These are phyloP conservation scores for Linderina pennispora DNA, from an alignment of 192 early-diverging fungal species.

Conservation along the genomic window DNA sequence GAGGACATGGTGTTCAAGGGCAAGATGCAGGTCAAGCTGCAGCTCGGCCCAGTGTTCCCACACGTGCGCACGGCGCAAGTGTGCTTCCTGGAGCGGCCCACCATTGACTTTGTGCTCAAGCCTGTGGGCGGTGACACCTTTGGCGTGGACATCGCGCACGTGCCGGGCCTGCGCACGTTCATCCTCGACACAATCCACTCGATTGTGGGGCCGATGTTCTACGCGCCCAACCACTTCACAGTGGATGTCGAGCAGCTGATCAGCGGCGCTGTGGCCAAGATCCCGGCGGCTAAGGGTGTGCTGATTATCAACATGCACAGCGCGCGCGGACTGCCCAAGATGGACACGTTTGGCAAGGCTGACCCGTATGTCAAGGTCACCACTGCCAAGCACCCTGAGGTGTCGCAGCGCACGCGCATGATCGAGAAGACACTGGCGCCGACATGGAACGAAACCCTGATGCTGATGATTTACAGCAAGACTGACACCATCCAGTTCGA, in stretches of 20 bases:
- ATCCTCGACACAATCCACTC: constrained; percentile 67
- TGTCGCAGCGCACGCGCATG: constrained; percentile 53
- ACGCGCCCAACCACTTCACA: constrained; percentile 71
- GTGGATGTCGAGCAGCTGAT: constrained; percentile 76
- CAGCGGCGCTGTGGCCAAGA: constrained; percentile 56
- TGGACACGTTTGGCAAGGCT: constrained; percentile 78
- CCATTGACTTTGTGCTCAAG: constrained; percentile 83
- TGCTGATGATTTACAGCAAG: constrained; percentile 68
- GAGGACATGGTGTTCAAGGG: constrained; percentile 81
- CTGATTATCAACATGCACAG: constrained; percentile 72
- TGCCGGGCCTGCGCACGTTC: constrained; percentile 77
- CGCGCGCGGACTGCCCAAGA: constrained; percentile 78
- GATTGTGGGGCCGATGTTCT: constrained; percentile 75
- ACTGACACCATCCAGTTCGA: constrained; percentile 72
- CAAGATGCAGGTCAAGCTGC: constrained; percentile 72
- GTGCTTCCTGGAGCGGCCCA: constrained; percentile 79
- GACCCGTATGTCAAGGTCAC: constrained; percentile 81
- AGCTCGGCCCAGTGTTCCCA: constrained; percentile 81
- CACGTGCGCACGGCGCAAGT: constrained; percentile 80
- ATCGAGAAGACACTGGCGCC: constrained; percentile 77
- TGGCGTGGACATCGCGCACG: constrained; percentile 83
- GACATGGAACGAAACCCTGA: constrained; percentile 77
- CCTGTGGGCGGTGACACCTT: constrained; percentile 82
- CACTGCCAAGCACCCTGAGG: constrained; percentile 63
- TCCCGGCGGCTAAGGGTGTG: constrained; percentile 79